A percentile compares a stretch with the other conserved stretches of the same genome.
Conservation (phyloP, 2,329 filamentous ascomycete genomes). For the Whalleya microplaca region DNA sequence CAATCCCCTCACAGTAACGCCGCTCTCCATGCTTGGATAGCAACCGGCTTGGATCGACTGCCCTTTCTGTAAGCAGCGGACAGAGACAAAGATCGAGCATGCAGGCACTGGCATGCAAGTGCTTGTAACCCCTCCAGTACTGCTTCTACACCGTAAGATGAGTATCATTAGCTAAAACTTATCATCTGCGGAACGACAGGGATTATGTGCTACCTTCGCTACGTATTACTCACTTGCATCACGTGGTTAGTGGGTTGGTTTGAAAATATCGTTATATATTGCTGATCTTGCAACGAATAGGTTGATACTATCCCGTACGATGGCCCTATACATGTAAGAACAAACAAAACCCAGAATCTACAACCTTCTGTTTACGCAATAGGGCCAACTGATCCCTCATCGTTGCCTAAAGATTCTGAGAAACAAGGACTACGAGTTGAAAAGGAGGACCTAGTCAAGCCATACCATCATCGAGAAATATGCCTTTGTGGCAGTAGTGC, state of each 20-base stretch:
- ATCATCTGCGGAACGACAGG: slow-evolving; percentile 5
- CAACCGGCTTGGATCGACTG: slow-evolving; percentile 17
- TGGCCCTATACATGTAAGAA: slow-evolving; percentile 6
- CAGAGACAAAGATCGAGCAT: slow-evolving; percentile 4
- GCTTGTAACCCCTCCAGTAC: slow-evolving; percentile 8
- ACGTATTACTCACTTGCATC: slow-evolving; percentile 10
- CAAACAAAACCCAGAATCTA: too few relatives aligned
- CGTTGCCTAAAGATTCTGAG: too few relatives aligned
- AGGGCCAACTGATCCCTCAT: too few relatives aligned
- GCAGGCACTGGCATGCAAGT: slow-evolving; percentile 13
- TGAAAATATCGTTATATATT: slow-evolving; percentile 13
- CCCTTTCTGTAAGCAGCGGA: slow-evolving; percentile 11
- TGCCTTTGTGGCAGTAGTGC: too few relatives aligned
- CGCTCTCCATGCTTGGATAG: slow-evolving; percentile 5
- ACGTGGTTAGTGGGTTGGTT: slow-evolving; percentile 18
- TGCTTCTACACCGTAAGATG: background rate
- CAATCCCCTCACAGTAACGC: slow-evolving; percentile 12
- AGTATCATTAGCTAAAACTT: background rate
- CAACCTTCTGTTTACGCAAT: too few relatives aligned
- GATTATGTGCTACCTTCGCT: slow-evolving; percentile 13
- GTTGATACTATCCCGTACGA: slow-evolving; percentile 18
- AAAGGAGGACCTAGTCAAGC: too few relatives aligned
- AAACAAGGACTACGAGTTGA: too few relatives aligned
- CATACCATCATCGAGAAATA: too few relatives aligned
- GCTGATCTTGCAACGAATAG: slow-evolving; percentile 6